phyloP scores from a whole-genome alignment of 2,329 filamentous ascomycete genomes.

The Corynespora cassiicola region DNA sequence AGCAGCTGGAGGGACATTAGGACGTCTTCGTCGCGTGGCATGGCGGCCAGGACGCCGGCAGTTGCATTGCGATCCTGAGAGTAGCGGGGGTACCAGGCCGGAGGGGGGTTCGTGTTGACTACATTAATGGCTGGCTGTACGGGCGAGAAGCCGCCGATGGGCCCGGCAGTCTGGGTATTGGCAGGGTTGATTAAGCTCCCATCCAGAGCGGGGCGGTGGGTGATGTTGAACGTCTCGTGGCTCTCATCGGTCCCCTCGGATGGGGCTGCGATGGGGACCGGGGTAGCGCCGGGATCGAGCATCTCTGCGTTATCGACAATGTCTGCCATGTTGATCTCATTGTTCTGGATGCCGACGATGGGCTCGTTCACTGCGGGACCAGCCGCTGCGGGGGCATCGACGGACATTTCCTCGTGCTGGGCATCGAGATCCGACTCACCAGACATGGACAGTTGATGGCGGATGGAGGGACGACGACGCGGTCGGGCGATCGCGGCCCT shows the following conservation, averaged over 20 bases:
- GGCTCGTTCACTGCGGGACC: constrained; percentile 73
- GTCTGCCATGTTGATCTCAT: constrained; percentile 83
- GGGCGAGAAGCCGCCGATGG: constrained; percentile 73
- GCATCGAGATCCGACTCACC: constrained; percentile 81
- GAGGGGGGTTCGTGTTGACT: constrained; percentile 76
- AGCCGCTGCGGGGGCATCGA: constrained; percentile 77
- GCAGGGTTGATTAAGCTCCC: constrained; percentile 80
- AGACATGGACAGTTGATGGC: constrained; percentile 86
- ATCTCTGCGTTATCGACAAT: constrained; percentile 84
- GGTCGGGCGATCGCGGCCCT: constrained; percentile 57
- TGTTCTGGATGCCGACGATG: constrained; percentile 78
- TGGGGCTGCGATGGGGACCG: constrained; percentile 77
- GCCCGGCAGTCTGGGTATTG: constrained; percentile 69
- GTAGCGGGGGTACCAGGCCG: constrained; percentile 79
- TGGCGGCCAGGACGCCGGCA: constrained; percentile 78
- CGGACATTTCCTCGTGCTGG: constrained; percentile 80
- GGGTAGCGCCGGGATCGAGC: constrained; percentile 72
- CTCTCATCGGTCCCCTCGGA: constrained; percentile 81
- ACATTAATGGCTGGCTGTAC: constrained; percentile 71
- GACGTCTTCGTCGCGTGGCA: constrained; percentile 97
- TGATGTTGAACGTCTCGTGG: constrained; percentile 87
- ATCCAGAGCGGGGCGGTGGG: constrained; percentile 82
- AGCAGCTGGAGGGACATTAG: constrained; percentile 96
- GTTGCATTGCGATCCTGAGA: constrained; percentile 75
- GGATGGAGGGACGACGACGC: constrained; percentile 80